A percentile compares a stretch with the other conserved stretches of the same genome.
phyloP scores from a whole-genome alignment of 2,329 filamentous ascomycete genomes.

The Lasiodiplodia sp. region DNA sequence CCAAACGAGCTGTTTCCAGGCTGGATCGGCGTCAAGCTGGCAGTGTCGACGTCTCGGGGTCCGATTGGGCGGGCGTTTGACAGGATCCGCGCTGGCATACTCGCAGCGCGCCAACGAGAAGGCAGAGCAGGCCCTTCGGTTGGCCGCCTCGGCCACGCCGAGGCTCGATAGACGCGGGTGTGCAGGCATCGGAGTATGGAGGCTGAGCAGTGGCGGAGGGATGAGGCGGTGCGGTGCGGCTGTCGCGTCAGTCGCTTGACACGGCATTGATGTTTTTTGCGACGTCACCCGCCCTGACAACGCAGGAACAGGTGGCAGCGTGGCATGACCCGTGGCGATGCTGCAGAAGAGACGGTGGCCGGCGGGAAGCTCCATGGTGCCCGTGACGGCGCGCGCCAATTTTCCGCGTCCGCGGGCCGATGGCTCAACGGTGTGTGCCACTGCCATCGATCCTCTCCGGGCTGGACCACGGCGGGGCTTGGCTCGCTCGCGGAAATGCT shows the following conservation, averaged over 20 bases:
- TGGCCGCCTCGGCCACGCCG: constrained; percentile 22
- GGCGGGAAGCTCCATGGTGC: neutral
- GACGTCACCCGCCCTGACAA: neutral
- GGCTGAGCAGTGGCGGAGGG: constrained; percentile 10
- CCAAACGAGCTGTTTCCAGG: constrained; percentile 1
- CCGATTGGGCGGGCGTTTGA: neutral
- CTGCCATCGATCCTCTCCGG: too few relatives aligned
- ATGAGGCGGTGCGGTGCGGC: constrained; percentile 19
- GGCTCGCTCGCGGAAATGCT: neutral
- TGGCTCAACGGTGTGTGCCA: neutral
- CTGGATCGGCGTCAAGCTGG: constrained; percentile 10
- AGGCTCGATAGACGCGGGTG: constrained; percentile 3
- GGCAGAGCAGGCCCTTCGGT: neutral
- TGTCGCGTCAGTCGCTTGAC: constrained; percentile 13
- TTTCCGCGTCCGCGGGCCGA: neutral
- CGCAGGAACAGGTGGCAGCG: neutral
- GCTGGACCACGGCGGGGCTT: too few relatives aligned
- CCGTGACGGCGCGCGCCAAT: neutral
- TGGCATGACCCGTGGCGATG: neutral
- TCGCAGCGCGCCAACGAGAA: neutral
- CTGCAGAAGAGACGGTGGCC: neutral
- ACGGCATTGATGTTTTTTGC: neutral
- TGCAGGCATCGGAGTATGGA: neutral
- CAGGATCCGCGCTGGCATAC: constrained; percentile 11
- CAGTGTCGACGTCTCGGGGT: constrained; percentile 1